A percentile compares a stretch with the other conserved stretches of the same genome.
Conservation (phyloP, 31 red algal species). For the Odonthalia washingtoniensis region DNA sequence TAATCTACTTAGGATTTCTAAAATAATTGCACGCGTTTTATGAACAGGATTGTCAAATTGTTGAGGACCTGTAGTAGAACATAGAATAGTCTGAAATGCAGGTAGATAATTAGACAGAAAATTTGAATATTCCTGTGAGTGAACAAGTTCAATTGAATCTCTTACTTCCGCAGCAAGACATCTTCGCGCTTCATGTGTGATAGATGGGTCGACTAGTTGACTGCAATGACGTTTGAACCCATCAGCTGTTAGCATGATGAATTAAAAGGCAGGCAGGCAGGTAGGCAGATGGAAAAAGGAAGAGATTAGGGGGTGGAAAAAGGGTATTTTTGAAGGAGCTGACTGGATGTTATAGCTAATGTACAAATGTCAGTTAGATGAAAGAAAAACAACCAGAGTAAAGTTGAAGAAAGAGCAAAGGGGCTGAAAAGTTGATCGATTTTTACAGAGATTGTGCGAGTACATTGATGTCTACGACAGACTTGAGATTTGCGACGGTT, state of each 20-base stretch:
- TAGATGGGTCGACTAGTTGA: slow-evolving; percentile 50
- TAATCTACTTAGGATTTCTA: slow-evolving; percentile 87
- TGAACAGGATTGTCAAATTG: slow-evolving; percentile 75
- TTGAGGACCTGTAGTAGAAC: slow-evolving; percentile 73
- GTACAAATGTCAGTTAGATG: no score
- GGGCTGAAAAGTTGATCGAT: no score
- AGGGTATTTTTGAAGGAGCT: no score
- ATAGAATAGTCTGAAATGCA: slow-evolving; percentile 73
- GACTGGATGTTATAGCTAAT: no score
- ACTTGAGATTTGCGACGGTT: no score
- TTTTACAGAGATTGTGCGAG: no score
- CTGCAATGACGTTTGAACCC: slow-evolving; percentile 56
- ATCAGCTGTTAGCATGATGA: slow-evolving; percentile 69
- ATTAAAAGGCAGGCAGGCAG: no score
- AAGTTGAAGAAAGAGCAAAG: no score
- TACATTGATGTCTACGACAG: no score
- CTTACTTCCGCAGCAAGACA: slow-evolving; percentile 76
- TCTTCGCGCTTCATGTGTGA: slow-evolving; percentile 58
- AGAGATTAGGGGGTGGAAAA: no score
- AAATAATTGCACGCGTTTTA: slow-evolving; percentile 77
- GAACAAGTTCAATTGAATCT: slow-evolving; percentile 84
- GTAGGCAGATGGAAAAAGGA: no score
- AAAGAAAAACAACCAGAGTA: no score
- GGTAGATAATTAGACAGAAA: slow-evolving; percentile 87
- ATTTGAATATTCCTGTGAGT: slow-evolving; percentile 79